These are phyloP conservation scores for Backusella liffmaniae DNA, from an alignment of 192 early-diverging fungal genomes.

Conservation along the genomic window DNA sequence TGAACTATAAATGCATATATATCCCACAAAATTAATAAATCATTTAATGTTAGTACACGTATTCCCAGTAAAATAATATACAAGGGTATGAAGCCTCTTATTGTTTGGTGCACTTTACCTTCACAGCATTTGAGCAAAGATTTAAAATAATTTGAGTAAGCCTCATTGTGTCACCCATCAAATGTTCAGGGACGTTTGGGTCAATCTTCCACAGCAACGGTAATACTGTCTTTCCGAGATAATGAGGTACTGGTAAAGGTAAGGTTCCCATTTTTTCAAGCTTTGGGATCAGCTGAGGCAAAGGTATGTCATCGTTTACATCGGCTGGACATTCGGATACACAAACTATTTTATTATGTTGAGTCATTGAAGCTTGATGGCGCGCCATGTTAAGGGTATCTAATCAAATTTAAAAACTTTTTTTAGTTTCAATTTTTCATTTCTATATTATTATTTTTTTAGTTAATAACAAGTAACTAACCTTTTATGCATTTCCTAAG, in stretches of 20 bases:
- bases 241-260: constrained; percentile 12
- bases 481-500: constrained; percentile 56
- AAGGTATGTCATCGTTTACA: constrained; percentile 27
- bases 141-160: constrained; percentile 52
- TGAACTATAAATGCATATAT: constrained; percentile 25
- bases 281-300: constrained; percentile 20
- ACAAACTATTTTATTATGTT: constrained; percentile 32
- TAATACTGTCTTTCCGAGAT: constrained; percentile 27
- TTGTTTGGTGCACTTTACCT: constrained; percentile 35
- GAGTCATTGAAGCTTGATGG: constrained; percentile 35
- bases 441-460: constrained; percentile 13
- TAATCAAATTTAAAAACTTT: constrained; percentile 11
- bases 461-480: constrained; percentile 21
- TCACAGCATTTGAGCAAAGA: constrained; percentile 54
- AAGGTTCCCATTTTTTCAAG: constrained; percentile 6
- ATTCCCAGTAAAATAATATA: neutral
- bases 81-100: neutral
- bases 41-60: neutral
- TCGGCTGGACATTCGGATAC: constrained; percentile 35
- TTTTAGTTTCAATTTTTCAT: neutral
- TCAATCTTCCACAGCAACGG: constrained; percentile 54
- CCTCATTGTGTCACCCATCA: constrained; percentile 53
- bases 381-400: constrained; percentile 43
- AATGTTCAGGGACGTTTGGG: constrained; percentile 46
- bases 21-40: neutral